Conservation (phyloP, 108 stramenopile species). For the Tribonema minus region DNA sequence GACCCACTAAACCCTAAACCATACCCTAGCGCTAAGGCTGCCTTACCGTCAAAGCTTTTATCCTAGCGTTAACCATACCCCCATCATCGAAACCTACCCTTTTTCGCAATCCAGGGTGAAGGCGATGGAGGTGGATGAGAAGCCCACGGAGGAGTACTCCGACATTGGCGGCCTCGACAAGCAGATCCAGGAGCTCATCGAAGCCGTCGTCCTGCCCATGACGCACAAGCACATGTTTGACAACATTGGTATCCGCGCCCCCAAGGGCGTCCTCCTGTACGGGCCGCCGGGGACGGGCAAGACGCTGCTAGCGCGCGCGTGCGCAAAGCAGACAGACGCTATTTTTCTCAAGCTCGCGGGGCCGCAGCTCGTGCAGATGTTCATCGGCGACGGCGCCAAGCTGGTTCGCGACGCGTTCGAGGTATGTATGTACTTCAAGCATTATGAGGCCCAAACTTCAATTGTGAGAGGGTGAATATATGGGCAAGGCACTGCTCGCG, state of each 20-base stretch:
- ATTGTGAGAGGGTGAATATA: too few relatives aligned
- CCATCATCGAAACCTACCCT: too few relatives aligned
- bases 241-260: constrained; percentile 94
- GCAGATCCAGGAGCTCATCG: constrained; percentile 98
- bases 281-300: constrained; percentile 97
- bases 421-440: too few relatives aligned
- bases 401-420: constrained; percentile 98
- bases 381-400: constrained; percentile 99
- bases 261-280: constrained; percentile 79
- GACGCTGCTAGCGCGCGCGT: constrained; percentile 94
- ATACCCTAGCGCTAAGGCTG: constrained; percentile 23
- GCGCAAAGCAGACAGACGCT: constrained; percentile 98
- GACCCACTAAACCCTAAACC: too few relatives aligned
- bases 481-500: constrained; percentile 95
- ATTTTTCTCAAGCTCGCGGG: constrained; percentile 98
- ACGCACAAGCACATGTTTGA: constrained; percentile 97
- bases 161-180: constrained; percentile 96
- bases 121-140: constrained; percentile 98
- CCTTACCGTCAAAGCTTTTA: too few relatives aligned
- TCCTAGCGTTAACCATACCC: too few relatives aligned
- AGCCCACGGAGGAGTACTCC: too few relatives aligned
- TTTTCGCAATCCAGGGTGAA: too few relatives aligned
- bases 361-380: constrained; percentile 98
- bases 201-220: constrained; percentile 98
- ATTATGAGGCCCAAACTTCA: too few relatives aligned